Percentiles rank a stretch among this genome's conserved stretches.
Conservation (phyloP, 805 yeast species). For the Yueomyces sp. region DNA sequence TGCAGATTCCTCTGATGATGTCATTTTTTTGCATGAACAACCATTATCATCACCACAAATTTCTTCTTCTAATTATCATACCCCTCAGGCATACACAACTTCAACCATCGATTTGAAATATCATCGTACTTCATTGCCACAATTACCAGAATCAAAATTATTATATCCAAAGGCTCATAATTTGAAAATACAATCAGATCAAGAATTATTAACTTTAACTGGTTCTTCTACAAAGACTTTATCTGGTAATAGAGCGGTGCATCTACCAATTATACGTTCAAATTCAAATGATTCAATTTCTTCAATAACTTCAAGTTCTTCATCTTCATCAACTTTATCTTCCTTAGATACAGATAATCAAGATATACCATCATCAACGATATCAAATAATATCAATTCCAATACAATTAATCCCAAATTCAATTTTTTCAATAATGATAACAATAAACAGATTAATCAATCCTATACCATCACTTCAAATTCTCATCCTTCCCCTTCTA, state of each 20-base stretch:
- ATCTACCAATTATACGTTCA: slow-evolving; percentile 11
- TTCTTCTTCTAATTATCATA: slow-evolving; percentile 2
- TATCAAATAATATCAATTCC: too few species aligned
- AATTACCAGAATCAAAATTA: slow-evolving; percentile 35
- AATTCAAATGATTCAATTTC: slow-evolving; percentile 2
- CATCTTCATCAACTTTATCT: slow-evolving; percentile 4
- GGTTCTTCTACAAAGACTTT: slow-evolving; percentile 22
- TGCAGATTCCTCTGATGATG: slow-evolving; percentile 8
- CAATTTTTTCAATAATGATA: too few species aligned
- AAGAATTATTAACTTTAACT: slow-evolving; percentile 19
- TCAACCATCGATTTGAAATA: neutral
- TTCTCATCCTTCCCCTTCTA: neutral
- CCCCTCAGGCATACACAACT: neutral
- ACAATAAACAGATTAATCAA: neutral
- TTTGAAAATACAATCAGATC: slow-evolving; percentile 15
- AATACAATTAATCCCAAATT: neutral
- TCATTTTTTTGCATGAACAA: slow-evolving; percentile 20
- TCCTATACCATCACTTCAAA: too few species aligned
- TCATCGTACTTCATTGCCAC: slow-evolving; percentile 42
- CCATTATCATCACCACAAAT: slow-evolving; percentile 5
- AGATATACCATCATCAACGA: too few species aligned
- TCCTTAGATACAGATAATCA: too few species aligned
- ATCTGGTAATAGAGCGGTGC: slow-evolving; percentile 17
- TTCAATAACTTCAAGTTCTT: slow-evolving; percentile 4
- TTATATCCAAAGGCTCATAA: slow-evolving; percentile 17